phyloP scores from a whole-genome alignment of 129 eudicot genomes.

The Flaveria bidentis region DNA sequence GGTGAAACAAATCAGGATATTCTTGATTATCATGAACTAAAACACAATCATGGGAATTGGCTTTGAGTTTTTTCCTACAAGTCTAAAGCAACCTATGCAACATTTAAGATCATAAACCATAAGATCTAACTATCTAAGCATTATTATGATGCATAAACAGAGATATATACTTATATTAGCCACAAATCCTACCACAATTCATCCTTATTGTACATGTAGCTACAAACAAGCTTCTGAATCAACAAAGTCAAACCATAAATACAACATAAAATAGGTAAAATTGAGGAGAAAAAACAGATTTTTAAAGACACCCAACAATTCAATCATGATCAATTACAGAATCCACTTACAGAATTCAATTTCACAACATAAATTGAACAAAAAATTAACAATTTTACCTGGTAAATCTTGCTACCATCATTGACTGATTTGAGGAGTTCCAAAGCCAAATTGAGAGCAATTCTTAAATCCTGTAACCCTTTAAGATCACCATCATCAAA shows the following conservation, averaged over 20 bases:
- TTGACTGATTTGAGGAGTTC: slow-evolving; percentile 59
- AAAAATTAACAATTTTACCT: slow-evolving; percentile 42
- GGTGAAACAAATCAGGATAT: not conserved
- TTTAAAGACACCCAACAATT: slow-evolving; percentile 12
- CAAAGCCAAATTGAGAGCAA: slow-evolving; percentile 61
- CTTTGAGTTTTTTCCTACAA: not conserved
- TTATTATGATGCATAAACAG: slow-evolving; percentile 3
- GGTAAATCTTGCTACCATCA: slow-evolving; percentile 74
- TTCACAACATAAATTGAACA: not conserved
- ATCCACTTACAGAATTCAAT: slow-evolving; percentile 15
- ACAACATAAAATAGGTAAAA: slow-evolving; percentile 1
- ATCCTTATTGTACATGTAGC: not conserved
- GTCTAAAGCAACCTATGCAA: not conserved
- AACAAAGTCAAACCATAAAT: not conserved
- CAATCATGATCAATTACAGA: slow-evolving; percentile 26
- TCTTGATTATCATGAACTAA: not conserved
- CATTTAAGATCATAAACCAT: slow-evolving; percentile 12
- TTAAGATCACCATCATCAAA: slow-evolving; percentile 46
- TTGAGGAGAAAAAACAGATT: slow-evolving; percentile 4
- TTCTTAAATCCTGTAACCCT: slow-evolving; percentile 53
- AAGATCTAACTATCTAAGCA: slow-evolving; percentile 15
- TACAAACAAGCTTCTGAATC: not conserved
- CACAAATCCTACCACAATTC: slow-evolving; percentile 8
- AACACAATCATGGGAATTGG: not conserved
- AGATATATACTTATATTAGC: slow-evolving; percentile 6